A percentile compares a stretch with the other conserved stretches of the same genome.
Conservation (phyloP, 306 rosid species). For the Arachis hypogaea region DNA sequence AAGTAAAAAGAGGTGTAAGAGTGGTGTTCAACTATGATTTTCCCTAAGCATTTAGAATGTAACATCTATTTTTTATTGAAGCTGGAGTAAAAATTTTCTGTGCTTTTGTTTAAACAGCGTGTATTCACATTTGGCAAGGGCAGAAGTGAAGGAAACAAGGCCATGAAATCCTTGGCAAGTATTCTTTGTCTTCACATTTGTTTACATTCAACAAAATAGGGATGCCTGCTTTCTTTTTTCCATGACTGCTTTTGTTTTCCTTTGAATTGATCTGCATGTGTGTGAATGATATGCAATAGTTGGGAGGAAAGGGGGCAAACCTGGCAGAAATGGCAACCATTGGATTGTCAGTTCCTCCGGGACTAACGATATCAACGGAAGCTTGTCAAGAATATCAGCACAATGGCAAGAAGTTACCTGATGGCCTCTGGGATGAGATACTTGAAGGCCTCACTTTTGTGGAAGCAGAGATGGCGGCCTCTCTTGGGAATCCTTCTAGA, state of each 20-base stretch:
- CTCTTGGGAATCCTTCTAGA: slow-evolving; percentile 81
- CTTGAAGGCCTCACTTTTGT: slow-evolving; percentile 64
- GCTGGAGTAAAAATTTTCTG: slow-evolving; percentile 19
- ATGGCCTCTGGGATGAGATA: slow-evolving; percentile 84
- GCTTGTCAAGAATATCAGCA: slow-evolving; percentile 94
- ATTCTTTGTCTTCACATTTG: slow-evolving; percentile 21
- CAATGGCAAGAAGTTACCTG: slow-evolving; percentile 62
- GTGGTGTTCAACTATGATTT: slow-evolving; percentile 32
- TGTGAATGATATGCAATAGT: slow-evolving; percentile 43
- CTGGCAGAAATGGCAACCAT: slow-evolving; percentile 98
- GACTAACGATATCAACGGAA: slow-evolving; percentile 96
- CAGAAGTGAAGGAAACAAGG: slow-evolving; percentile 86
- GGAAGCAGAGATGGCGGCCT: slow-evolving; percentile 74
- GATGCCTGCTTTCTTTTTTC: neutral
- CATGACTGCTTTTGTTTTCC: neutral
- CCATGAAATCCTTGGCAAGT: slow-evolving; percentile 92
- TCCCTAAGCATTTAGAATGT: slow-evolving; percentile 1
- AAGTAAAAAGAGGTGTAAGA: slow-evolving; percentile 1
- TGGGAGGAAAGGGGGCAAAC: slow-evolving; percentile 99
- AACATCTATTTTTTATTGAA: slow-evolving; percentile 18
- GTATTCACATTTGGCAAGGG: slow-evolving; percentile 96
- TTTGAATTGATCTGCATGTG: slow-evolving; percentile 32
- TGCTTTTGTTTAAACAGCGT: slow-evolving; percentile 56
- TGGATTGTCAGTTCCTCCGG: slow-evolving; percentile 89
- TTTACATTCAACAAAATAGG: slow-evolving; percentile 1